Evolutionary conservation across 805 yeast genomes (phyloP).

Genomic region (Spencermartinsiella europaea): DNA sequence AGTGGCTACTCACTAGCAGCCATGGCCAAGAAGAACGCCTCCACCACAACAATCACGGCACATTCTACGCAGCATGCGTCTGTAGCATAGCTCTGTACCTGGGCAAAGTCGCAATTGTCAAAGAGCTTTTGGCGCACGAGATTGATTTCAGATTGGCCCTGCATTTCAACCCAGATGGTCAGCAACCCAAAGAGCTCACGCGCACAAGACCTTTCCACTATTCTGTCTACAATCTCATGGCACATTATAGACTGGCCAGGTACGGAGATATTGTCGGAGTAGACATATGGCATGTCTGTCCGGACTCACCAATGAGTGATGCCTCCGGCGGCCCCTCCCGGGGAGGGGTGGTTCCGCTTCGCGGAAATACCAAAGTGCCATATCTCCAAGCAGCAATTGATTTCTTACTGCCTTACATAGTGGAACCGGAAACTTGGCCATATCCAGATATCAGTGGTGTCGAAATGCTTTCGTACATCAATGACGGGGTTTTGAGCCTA

Average conservation of each 20-base stretch:
- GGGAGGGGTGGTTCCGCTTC: too few species aligned
- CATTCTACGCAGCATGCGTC: neutral
- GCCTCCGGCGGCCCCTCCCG: too few species aligned
- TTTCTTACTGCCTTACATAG: neutral
- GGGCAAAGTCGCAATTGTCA: neutral
- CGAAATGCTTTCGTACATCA: neutral
- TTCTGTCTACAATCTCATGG: conserved; percentile 1
- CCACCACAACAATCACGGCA: conserved; percentile 3
- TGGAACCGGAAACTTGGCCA: neutral
- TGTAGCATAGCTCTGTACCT: neutral
- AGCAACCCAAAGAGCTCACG: conserved; percentile 3
- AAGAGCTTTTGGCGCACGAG: neutral
- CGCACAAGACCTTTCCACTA: conserved; percentile 6
- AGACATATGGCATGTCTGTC: neutral
- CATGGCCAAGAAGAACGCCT: neutral
- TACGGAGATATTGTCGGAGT: neutral
- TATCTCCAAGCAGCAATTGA: neutral
- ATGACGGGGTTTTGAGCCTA: neutral
- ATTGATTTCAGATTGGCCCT: neutral
- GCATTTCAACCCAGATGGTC: conserved; percentile 1
- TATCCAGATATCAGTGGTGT: neutral
- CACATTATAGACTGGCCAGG: neutral
- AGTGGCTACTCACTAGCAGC: conserved; percentile 1
- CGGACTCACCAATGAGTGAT: too few species aligned
- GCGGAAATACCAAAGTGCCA: neutral